Conservation (phyloP, 306 rosid species). For the cucumber (Cucumis sativus) region Cucumber_9930_V3 NC_026657.2:7825001-7825500, state of each 20-base stretch:
- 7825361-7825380: neutral
- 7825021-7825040: neutral
- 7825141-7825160: neutral
- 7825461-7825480: neutral
- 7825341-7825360: neutral
- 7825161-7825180: neutral
- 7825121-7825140: neutral
- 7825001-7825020: neutral
- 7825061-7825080: neutral
- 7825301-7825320: neutral
- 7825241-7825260: neutral
- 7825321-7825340: neutral
- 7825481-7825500: neutral
- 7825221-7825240: constrained; percentile 3
- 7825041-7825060: neutral
- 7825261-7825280: neutral
- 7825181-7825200: neutral
- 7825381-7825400: neutral
- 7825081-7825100: neutral
- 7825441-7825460: neutral
- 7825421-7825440: neutral
- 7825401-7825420: neutral
- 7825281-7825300: constrained; percentile 9
- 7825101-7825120: neutral
- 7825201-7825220: neutral